Evolutionary conservation across 2,329 filamentous ascomycete genomes (phyloP).

Genomic region (Curvularia hawaiiensis): DNA sequence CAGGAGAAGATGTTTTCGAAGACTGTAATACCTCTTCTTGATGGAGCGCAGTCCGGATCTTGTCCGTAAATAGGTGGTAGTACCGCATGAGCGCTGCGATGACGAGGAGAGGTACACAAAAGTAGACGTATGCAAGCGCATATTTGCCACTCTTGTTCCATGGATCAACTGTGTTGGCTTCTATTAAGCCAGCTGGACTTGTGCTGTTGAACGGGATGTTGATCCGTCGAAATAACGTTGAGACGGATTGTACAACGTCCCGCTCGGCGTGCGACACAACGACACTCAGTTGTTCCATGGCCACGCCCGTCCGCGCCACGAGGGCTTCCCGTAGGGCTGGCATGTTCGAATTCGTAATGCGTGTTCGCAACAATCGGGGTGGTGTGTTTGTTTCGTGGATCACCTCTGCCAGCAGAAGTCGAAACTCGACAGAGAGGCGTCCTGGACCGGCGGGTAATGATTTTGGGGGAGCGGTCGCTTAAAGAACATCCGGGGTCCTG

Average conservation of each 20-base stretch:
- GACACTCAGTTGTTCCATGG: conserved; percentile 37
- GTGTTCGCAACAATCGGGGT: conserved; percentile 16
- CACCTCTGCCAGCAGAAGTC: conserved; percentile 45
- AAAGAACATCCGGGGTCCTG: conserved; percentile 26
- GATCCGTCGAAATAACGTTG: conserved; percentile 52
- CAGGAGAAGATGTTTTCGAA: conserved; percentile 61
- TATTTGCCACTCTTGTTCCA: conserved; percentile 86
- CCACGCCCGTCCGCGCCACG: conserved; percentile 34
- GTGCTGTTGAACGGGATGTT: conserved; percentile 61
- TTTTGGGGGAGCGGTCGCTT: conserved; percentile 26
- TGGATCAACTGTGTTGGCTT: conserved; percentile 69
- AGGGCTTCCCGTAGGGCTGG: conserved; percentile 41
- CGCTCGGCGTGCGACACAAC: conserved; percentile 37
- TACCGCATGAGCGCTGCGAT: conserved; percentile 71
- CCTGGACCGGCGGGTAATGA: conserved; percentile 20
- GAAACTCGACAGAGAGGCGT: conserved; percentile 28
- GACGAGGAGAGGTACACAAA: conserved; percentile 73
- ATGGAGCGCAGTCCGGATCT: conserved; percentile 86
- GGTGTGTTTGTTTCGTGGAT: conserved; percentile 26
- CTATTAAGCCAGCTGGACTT: conserved; percentile 60
- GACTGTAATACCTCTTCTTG: conserved; percentile 78
- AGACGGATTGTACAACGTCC: conserved; percentile 33
- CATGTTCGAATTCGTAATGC: conserved; percentile 32
- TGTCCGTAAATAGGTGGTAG: conserved; percentile 93
- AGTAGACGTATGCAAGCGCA: conserved; percentile 85